Evolutionary conservation across 2,329 filamentous ascomycete genomes (phyloP).

Genomic region (Ilyonectria mors-panacis): DNA sequence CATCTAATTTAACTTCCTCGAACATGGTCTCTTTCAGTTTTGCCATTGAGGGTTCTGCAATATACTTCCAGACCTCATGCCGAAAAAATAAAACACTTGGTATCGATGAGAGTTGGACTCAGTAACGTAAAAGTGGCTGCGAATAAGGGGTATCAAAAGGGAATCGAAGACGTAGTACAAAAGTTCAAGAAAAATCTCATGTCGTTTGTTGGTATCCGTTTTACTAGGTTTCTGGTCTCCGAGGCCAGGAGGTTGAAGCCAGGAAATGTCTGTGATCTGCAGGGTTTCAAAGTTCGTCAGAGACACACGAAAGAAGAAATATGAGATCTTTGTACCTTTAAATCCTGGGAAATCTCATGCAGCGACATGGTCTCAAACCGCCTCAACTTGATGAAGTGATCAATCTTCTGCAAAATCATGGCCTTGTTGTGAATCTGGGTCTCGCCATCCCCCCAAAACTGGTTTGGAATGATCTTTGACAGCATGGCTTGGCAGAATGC

Average conservation of each 20-base stretch:
- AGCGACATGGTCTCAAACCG: constrained; percentile 87
- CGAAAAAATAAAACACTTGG: constrained; percentile 92
- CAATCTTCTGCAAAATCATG: constrained; percentile 76
- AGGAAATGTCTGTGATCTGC: constrained; percentile 77
- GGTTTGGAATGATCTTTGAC: constrained; percentile 78
- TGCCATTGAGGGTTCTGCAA: constrained; percentile 81
- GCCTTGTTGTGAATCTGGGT: constrained; percentile 71
- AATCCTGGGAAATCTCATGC: constrained; percentile 81
- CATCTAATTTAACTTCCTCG: constrained; percentile 76
- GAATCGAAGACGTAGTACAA: constrained; percentile 96
- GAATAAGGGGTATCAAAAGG: constrained; percentile 86
- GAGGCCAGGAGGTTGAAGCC: constrained; percentile 75
- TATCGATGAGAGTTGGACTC: constrained; percentile 88
- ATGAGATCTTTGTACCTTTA: constrained; percentile 71
- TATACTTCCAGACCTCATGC: constrained; percentile 88
- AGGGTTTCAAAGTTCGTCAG: constrained; percentile 10
- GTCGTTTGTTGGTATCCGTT: constrained; percentile 82
- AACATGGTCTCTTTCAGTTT: constrained; percentile 81
- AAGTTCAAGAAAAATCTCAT: constrained; percentile 86
- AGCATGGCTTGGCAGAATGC: constrained; percentile 88
- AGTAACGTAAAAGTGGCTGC: constrained; percentile 93
- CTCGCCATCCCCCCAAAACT: constrained; percentile 78
- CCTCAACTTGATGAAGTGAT: constrained; percentile 82
- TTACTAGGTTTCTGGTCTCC: constrained; percentile 71
- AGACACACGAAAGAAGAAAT: not conserved